Conservation (phyloP, 2,329 filamentous ascomycete genomes). For the Aspergillus fumigatus region DNA sequence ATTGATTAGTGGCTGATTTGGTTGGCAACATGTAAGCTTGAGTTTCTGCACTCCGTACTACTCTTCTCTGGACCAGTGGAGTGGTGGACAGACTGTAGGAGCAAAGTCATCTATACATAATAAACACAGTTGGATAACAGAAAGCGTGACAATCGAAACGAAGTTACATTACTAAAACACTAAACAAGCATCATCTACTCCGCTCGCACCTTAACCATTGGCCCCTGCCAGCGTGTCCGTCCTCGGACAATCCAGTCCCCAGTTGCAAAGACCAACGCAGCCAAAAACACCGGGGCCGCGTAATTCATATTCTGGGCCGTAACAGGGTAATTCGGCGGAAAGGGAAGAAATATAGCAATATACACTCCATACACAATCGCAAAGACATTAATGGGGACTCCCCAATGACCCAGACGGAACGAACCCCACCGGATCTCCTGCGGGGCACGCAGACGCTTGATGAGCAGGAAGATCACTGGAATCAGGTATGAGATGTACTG, state of each 20-base stretch:
- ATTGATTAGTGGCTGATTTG: no score
- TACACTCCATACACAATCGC: slow-evolving; percentile 20
- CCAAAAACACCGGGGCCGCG: slow-evolving; percentile 12
- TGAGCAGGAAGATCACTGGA: slow-evolving; percentile 31
- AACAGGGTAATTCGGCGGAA: slow-evolving; percentile 20
- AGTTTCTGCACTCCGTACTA: no score
- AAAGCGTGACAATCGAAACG: no score
- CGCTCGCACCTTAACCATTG: neutral
- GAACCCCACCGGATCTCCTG: slow-evolving; percentile 10
- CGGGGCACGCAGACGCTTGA: slow-evolving; percentile 4
- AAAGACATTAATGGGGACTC: slow-evolving; percentile 15
- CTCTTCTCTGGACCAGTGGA: no score
- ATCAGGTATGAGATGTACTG: slow-evolving; percentile 50
- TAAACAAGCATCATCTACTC: neutral
- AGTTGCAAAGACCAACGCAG: slow-evolving; percentile 14
- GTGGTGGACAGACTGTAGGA: no score
- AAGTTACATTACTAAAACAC: no score
- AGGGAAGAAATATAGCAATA: slow-evolving; percentile 19
- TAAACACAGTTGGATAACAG: no score
- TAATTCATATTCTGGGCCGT: slow-evolving; percentile 24
- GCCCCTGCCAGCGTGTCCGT: slow-evolving; percentile 3
- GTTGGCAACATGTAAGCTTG: no score
- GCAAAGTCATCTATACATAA: no score
- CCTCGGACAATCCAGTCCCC: slow-evolving; percentile 13
- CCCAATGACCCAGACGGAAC: slow-evolving; percentile 17